phyloP scores from a whole-genome alignment of 345 rosid species.

The Citrus hindsii region DNA sequence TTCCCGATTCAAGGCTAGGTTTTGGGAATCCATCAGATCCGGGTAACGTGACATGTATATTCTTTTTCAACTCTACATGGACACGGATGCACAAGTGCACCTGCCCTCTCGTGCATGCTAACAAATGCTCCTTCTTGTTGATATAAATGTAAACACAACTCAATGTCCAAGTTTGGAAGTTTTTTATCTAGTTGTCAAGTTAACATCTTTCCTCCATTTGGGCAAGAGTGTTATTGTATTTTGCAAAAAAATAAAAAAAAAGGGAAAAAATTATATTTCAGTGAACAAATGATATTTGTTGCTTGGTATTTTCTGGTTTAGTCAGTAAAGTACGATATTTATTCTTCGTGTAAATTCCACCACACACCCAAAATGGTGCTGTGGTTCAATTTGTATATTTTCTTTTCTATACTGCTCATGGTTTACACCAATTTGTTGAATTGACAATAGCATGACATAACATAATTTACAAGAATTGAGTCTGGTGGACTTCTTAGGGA shows the following conservation, averaged over 20 bases:
- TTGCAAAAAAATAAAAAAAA: not conserved
- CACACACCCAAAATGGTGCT: not conserved
- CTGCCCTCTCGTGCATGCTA: not conserved
- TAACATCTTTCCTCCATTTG: not conserved
- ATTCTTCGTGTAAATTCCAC: not conserved
- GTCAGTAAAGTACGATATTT: not conserved
- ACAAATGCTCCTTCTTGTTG: not conserved
- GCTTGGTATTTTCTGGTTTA: not conserved
- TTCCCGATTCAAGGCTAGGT: conserved; percentile 51
- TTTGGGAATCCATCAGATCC: conserved; percentile 82
- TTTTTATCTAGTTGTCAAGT: not conserved
- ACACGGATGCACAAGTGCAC: not conserved
- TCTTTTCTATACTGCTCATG: not conserved
- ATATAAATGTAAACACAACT: not conserved
- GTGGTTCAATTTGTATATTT: not conserved
- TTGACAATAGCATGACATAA: not conserved
- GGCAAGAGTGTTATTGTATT: not conserved
- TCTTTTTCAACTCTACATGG: not conserved
- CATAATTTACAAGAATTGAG: not conserved
- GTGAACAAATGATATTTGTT: not conserved
- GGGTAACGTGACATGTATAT: conserved; percentile 41
- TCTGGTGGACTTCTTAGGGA: not conserved
- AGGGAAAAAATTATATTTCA: not conserved
- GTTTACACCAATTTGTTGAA: not conserved
- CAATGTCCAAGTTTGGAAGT: not conserved